These are phyloP conservation scores for Sarocladiaceae sp. DNA, from an alignment of 2,329 filamentous ascomycete genomes.

Conservation along the genomic window DNA sequence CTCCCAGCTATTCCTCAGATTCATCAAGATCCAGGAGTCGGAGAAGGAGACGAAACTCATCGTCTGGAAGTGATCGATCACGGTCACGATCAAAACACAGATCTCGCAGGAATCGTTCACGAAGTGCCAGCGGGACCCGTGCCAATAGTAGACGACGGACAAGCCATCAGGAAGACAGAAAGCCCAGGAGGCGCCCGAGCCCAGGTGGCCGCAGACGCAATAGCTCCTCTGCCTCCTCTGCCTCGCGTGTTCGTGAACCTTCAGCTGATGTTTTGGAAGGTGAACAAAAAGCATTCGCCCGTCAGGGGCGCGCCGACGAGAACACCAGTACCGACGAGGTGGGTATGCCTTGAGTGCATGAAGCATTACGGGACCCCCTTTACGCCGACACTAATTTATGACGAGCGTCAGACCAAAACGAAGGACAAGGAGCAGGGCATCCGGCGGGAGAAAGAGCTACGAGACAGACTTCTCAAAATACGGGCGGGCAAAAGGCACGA, in stretches of 20 bases:
- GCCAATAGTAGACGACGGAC: neutral
- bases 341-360: constrained; percentile 4
- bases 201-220: constrained; percentile 37
- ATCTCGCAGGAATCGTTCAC: constrained; percentile 14
- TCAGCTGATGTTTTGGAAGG: constrained; percentile 51
- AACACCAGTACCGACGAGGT: constrained; percentile 2
- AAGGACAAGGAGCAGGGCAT: neutral
- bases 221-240: constrained; percentile 48
- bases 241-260: constrained; percentile 44
- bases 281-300: constrained; percentile 13
- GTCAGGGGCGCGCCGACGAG: neutral
- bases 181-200: constrained; percentile 11
- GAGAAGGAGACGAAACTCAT: constrained; percentile 16
- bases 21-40: constrained; percentile 32
- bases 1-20: constrained; percentile 31
- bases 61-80: constrained; percentile 9
- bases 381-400: neutral
- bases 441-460: neutral
- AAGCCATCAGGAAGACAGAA: constrained; percentile 1
- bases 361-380: neutral
- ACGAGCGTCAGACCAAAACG: neutral
- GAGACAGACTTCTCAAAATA: neutral
- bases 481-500: neutral
- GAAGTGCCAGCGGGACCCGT: constrained; percentile 13
- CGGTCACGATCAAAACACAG: constrained; percentile 15